A percentile compares a stretch with the other conserved stretches of the same genome.
Evolutionary conservation across 768 basidiomycete species (phyloP).

Genomic region (Tephrocybe rancida): DNA sequence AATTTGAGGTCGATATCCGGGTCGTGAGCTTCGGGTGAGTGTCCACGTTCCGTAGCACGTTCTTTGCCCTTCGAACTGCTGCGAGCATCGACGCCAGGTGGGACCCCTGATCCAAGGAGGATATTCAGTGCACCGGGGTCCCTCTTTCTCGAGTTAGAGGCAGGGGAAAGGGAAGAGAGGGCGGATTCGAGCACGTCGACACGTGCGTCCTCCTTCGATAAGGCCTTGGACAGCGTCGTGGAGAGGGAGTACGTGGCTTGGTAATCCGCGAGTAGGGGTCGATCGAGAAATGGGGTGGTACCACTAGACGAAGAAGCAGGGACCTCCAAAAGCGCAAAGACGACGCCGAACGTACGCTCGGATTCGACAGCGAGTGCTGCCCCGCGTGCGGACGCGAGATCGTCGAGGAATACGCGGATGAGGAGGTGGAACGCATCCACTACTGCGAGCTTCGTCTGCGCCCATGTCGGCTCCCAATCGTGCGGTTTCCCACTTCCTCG

Average conservation of each 20-base stretch:
- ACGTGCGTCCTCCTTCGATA: slow-evolving; percentile 58
- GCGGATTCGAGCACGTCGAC: slow-evolving; percentile 57
- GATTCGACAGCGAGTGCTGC: slow-evolving; percentile 44
- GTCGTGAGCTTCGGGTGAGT: slow-evolving; percentile 27
- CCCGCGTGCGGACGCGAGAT: slow-evolving; percentile 47
- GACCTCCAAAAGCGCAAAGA: slow-evolving; percentile 61
- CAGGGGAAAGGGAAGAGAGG: slow-evolving; percentile 27
- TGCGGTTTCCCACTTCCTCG: slow-evolving; percentile 38
- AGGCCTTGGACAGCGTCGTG: slow-evolving; percentile 45
- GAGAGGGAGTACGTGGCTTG: slow-evolving; percentile 67
- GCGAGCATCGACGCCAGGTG: slow-evolving; percentile 39
- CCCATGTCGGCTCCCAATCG: slow-evolving; percentile 73
- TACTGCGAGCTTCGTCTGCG: slow-evolving; percentile 72
- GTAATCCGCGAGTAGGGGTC: slow-evolving; percentile 70
- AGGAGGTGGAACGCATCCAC: slow-evolving; percentile 71
- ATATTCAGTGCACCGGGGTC: slow-evolving; percentile 64
- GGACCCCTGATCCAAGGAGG: slow-evolving; percentile 60
- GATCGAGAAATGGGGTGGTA: slow-evolving; percentile 63
- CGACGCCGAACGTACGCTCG: slow-evolving; percentile 56
- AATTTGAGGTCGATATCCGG: slow-evolving; percentile 58
- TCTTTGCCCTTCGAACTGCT: slow-evolving; percentile 44
- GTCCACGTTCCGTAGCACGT: slow-evolving; percentile 27
- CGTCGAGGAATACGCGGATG: slow-evolving; percentile 48
- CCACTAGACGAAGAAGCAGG: slow-evolving; percentile 34
- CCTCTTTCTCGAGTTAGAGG: slow-evolving; percentile 13